phyloP scores from a whole-genome alignment of 2,329 filamentous ascomycete genomes.

The Chrysoporthe deuterocubensis region DNA sequence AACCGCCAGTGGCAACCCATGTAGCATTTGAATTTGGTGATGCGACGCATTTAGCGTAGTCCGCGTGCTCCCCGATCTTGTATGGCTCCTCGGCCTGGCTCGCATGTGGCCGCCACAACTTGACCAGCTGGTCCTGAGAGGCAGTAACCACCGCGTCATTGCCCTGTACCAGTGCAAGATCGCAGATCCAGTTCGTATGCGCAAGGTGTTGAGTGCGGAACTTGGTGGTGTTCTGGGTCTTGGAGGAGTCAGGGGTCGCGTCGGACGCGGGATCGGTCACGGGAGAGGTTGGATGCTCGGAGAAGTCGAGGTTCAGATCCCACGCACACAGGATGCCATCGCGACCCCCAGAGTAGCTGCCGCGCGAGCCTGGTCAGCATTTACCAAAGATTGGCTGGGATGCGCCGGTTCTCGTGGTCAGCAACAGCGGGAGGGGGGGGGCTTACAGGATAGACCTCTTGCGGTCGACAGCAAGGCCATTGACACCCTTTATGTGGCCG shows the following conservation, averaged over 20 bases:
- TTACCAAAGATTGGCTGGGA: background rate
- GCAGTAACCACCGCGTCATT: slow-evolving; percentile 83
- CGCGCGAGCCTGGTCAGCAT: slow-evolving; percentile 33
- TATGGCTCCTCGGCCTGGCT: slow-evolving; percentile 69
- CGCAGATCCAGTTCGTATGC: slow-evolving; percentile 96
- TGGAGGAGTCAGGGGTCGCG: slow-evolving; percentile 37
- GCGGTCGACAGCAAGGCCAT: slow-evolving; percentile 87
- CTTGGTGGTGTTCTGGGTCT: slow-evolving; percentile 53
- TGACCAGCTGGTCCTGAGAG: slow-evolving; percentile 92
- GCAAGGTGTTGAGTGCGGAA: slow-evolving; percentile 69
- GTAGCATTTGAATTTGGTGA: slow-evolving; percentile 66
- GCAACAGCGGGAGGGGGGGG: slow-evolving; percentile 21
- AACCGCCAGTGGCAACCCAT: slow-evolving; percentile 92
- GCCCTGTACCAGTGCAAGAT: slow-evolving; percentile 79
- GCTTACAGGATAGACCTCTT: slow-evolving; percentile 84
- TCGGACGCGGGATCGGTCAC: slow-evolving; percentile 35
- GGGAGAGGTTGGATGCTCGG: slow-evolving; percentile 31
- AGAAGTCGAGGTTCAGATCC: slow-evolving; percentile 78
- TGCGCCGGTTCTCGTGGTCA: background rate
- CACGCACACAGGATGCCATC: slow-evolving; percentile 96
- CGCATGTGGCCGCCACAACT: slow-evolving; percentile 82
- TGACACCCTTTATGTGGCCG: slow-evolving; percentile 91
- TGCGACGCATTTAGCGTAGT: slow-evolving; percentile 95
- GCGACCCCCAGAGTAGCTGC: slow-evolving; percentile 90
- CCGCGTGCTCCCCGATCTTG: slow-evolving; percentile 88